phyloP scores from a whole-genome alignment of 1,284 basidiomycete species.

The Termitomyces sp. region DNA sequence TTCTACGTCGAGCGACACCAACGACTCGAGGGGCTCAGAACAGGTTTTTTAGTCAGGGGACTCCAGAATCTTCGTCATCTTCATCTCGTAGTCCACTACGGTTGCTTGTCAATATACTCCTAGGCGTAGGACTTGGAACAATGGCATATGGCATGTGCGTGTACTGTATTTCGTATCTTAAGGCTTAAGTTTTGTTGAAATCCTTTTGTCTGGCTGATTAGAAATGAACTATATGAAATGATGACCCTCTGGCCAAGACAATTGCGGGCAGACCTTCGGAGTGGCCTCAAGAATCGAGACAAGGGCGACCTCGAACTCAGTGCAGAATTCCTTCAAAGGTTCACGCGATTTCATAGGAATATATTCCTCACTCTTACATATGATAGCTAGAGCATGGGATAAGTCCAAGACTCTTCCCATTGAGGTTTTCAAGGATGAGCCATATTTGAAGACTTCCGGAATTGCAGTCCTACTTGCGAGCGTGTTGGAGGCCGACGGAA shows the following conservation, averaged over 20 bases:
- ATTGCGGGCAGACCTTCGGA: slow-evolving; percentile 58
- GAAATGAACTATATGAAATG: slow-evolving; percentile 58
- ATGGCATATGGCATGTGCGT: slow-evolving; percentile 56
- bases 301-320: slow-evolving; percentile 55
- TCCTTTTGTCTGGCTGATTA: slow-evolving; percentile 24
- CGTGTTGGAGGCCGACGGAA: slow-evolving; percentile 48
- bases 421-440: slow-evolving; percentile 43
- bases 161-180: background rate
- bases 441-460: slow-evolving; percentile 66
- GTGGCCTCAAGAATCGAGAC: slow-evolving; percentile 59
- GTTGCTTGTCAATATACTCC: slow-evolving; percentile 37
- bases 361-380: slow-evolving; percentile 6
- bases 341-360: slow-evolving; percentile 16
- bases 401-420: slow-evolving; percentile 48
- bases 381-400: slow-evolving; percentile 52
- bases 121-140: slow-evolving; percentile 43
- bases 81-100: slow-evolving; percentile 4
- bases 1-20: background rate
- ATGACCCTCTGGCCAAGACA: slow-evolving; percentile 65
- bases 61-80: background rate
- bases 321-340: slow-evolving; percentile 54
- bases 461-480: slow-evolving; percentile 63
- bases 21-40: background rate
- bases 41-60: slow-evolving; percentile 1
- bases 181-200: background rate